Base-by-base conservation (phyloP, 805 yeast species). In the Suhomyces tanzawaensis region DNA sequence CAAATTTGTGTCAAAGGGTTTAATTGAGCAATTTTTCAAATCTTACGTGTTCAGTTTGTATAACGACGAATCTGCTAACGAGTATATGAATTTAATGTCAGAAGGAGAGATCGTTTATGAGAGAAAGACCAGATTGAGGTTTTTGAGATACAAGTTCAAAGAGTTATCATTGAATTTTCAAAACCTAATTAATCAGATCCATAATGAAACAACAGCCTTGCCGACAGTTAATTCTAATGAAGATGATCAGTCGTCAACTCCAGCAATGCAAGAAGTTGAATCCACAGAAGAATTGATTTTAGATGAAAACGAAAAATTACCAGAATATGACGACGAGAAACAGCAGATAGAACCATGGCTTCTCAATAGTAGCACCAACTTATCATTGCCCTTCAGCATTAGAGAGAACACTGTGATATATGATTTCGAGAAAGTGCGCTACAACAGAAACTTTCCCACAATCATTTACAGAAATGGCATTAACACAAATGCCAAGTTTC, bases 401-500 rank as follows among this genome's bases (percentile, higher is more conserved):
- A 30, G 30, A 3, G 14, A 21, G 13, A 23, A 16, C 19, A 21
- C 29, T 3, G 25, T 27, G 3, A n/a, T 24, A 15, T 27, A 25
- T 16, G 34, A 34, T 12, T 25, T 26, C 11, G 29, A 15, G 4
- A 25, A 29, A 5, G 9, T 11, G 9, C 15, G 29, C 6, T 11
- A 28, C 13, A 15, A 15, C 8, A 33, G 26, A 11, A 40, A 45
- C 25, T 36, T 40, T 28, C 49, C 49, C 9, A n/a, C 29, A 4
- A 14, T 13, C 12, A 14, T 46, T 22, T 50, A 49, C 43, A n/a
- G 34, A 2, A 29, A 36, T 13, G 55, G 54, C 2, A 38, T 52
- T 13, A 29, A 38, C 18, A 29, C 47, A 1, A 23, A n/a, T n/a
- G 27, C 40, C 13, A 40, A 37, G 21, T 44, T 45, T 16, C 37